These are phyloP conservation scores for Apiospora malaysiana DNA, from an alignment of 2,329 filamentous ascomycete genomes.

Conservation along the genomic window DNA sequence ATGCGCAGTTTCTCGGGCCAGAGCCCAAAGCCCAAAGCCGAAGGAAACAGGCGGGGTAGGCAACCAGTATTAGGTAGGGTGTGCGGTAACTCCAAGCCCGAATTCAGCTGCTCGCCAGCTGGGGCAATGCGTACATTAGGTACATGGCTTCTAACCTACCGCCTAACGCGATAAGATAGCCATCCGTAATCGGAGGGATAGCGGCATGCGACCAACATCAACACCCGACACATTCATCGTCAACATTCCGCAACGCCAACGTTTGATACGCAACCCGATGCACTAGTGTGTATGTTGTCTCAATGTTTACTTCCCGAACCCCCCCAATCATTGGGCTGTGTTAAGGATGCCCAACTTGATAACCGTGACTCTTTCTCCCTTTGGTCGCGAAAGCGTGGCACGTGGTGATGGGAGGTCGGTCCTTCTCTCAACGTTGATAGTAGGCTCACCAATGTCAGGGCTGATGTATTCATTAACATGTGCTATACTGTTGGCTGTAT, in stretches of 20 bases:
- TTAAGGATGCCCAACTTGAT: not conserved
- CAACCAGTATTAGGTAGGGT: no score
- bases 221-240: slow-evolving; percentile 2
- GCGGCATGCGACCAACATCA: slow-evolving; percentile 2
- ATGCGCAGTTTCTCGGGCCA: slow-evolving; percentile 27
- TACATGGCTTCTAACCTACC: no score
- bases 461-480: not conserved
- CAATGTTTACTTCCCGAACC: not conserved
- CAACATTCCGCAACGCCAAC: not conserved
- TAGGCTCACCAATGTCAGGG: not conserved
- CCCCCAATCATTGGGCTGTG: not conserved
- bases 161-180: slow-evolving; percentile 6
- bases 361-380: not conserved
- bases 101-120: not conserved
- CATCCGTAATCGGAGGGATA: slow-evolving; percentile 1
- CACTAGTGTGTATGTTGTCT: not conserved
- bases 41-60: slow-evolving; percentile 5
- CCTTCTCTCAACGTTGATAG: not conserved
- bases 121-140: not conserved
- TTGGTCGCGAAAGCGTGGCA: not conserved
- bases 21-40: not conserved
- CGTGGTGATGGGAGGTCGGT: not conserved
- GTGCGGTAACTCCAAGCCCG: not conserved
- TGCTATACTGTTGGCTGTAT: not conserved
- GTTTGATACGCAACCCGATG: not conserved